Conservation (phyloP, 805 yeast genomes). For the Candida schatavii region DNA sequence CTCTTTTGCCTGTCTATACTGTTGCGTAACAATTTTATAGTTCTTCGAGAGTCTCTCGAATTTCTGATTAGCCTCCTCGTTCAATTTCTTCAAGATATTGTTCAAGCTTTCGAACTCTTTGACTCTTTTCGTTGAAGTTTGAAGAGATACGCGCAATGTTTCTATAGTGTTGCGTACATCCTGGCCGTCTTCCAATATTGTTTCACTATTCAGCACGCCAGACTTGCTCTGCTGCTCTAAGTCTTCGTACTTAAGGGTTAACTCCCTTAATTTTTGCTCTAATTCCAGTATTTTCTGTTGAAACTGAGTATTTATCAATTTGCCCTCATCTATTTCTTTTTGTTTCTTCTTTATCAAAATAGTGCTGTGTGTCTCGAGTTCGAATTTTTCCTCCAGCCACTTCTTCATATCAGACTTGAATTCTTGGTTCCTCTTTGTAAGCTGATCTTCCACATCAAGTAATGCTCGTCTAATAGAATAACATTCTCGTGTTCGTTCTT, state of each 20-base stretch:
- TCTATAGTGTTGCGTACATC: constrained; percentile 28
- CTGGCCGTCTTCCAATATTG: constrained; percentile 18
- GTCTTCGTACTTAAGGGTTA: constrained; percentile 24
- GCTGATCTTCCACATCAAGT: constrained; percentile 63
- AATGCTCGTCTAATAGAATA: constrained; percentile 67
- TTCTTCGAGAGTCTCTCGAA: constrained; percentile 68
- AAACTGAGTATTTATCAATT: constrained; percentile 41
- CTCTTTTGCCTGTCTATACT: constrained; percentile 44
- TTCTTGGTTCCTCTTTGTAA: constrained; percentile 52
- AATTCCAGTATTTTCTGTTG: constrained; percentile 35
- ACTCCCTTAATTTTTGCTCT: constrained; percentile 31
- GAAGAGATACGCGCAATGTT: constrained; percentile 54
- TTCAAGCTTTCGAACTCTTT: constrained; percentile 57
- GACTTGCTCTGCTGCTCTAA: constrained; percentile 16
- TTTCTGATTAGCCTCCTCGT: constrained; percentile 67
- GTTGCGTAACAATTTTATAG: constrained; percentile 61
- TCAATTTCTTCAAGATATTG: constrained; percentile 51
- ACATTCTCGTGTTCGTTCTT: constrained; percentile 79
- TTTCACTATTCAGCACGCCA: neutral
- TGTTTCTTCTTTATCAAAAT: constrained; percentile 51
- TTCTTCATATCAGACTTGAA: constrained; percentile 48
- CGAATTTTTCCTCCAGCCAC: constrained; percentile 60
- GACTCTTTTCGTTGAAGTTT: constrained; percentile 46
- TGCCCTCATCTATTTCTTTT: constrained; percentile 63
- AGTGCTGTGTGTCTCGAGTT: constrained; percentile 53